phyloP scores from a whole-genome alignment of 2,329 filamentous ascomycete genomes.

The Fusarium tjaetaba region DNA sequence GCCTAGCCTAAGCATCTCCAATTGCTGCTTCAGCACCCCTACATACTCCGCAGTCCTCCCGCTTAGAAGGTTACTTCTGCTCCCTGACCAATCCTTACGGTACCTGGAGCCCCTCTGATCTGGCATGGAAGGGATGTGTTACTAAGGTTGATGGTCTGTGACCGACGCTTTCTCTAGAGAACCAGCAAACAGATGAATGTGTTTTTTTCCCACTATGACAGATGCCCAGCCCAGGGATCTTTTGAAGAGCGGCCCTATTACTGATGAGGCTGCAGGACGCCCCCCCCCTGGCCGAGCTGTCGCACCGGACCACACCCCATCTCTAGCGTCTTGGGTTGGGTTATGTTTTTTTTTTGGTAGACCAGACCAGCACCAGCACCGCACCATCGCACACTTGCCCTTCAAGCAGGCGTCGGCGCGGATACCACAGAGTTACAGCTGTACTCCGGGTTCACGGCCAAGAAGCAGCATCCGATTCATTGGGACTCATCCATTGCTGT shows the following conservation, averaged over 20 bases:
- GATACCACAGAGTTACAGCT: conserved; percentile 13
- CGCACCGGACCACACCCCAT: conserved; percentile 34
- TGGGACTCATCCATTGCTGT: conserved; percentile 31
- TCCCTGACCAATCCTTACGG: conserved; percentile 15
- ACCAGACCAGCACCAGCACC: conserved; percentile 22
- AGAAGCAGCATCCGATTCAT: conserved; percentile 33
- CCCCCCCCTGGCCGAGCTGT: conserved; percentile 28
- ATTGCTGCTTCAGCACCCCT: conserved; percentile 24
- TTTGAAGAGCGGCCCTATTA: conserved; percentile 37
- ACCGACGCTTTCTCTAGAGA: conserved; percentile 15
- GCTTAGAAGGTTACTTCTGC: conserved; percentile 12
- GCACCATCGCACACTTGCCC: conserved; percentile 16
- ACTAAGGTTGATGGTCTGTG: conserved; percentile 26
- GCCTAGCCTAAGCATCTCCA: conserved; percentile 22
- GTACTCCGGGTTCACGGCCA: conserved; percentile 38
- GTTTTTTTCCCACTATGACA: conserved; percentile 25
- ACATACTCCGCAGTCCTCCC: conserved; percentile 24
- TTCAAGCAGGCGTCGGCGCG: background rate
- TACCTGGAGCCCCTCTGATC: conserved; percentile 6
- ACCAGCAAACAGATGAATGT: conserved; percentile 16
- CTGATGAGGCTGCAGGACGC: conserved; percentile 32
- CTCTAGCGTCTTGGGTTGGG: conserved; percentile 30
- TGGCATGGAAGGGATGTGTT: conserved; percentile 12
- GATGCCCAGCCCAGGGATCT: conserved; percentile 37
- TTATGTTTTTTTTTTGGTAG: conserved; percentile 18